phyloP scores from a whole-genome alignment of 495 filamentous ascomycete species.

The Aspergillus olivimuriae region DNA sequence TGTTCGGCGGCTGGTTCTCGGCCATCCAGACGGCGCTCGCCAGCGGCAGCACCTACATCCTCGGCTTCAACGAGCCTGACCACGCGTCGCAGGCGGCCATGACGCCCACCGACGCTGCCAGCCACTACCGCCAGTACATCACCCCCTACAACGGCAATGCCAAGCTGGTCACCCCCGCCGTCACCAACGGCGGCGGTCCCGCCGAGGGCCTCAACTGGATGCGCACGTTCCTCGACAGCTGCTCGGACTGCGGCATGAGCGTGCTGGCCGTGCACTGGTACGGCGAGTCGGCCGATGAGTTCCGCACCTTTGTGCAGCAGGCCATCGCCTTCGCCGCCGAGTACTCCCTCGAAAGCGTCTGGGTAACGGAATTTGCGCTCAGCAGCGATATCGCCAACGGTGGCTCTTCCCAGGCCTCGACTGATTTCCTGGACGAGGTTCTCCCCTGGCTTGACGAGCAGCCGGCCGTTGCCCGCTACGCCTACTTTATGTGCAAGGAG shows the following conservation, averaged over 20 bases:
- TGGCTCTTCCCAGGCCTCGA: conserved; percentile 35
- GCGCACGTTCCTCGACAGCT: conserved; percentile 49
- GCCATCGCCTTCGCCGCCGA: conserved; percentile 39
- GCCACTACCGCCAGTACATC: conserved; percentile 60
- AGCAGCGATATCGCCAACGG: conserved; percentile 35
- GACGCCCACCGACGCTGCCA: conserved; percentile 51
- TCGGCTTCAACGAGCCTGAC: conserved; percentile 91
- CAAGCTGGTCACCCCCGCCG: conserved; percentile 65
- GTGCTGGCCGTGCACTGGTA: conserved; percentile 74
- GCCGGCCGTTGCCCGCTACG: conserved; percentile 62
- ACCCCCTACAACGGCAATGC: conserved; percentile 58
- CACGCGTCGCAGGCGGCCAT: conserved; percentile 59
- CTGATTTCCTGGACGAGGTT: conserved; percentile 49
- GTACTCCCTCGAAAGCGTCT: conserved; percentile 53
- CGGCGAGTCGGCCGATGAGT: conserved; percentile 38
- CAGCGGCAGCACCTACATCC: conserved; percentile 53
- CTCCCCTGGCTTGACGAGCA: conserved; percentile 62
- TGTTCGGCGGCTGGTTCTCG: conserved; percentile 52
- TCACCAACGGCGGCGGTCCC: conserved; percentile 57
- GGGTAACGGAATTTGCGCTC: conserved; percentile 72
- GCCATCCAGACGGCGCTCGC: conserved; percentile 54
- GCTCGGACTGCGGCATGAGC: conserved; percentile 54
- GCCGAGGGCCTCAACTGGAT: conserved; percentile 59
- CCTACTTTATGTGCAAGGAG: conserved; percentile 66
- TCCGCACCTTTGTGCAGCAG: conserved; percentile 53